Base-by-base conservation (phyloP, 768 basidiomycete genomes). In the Amanita rubescens region DNA sequence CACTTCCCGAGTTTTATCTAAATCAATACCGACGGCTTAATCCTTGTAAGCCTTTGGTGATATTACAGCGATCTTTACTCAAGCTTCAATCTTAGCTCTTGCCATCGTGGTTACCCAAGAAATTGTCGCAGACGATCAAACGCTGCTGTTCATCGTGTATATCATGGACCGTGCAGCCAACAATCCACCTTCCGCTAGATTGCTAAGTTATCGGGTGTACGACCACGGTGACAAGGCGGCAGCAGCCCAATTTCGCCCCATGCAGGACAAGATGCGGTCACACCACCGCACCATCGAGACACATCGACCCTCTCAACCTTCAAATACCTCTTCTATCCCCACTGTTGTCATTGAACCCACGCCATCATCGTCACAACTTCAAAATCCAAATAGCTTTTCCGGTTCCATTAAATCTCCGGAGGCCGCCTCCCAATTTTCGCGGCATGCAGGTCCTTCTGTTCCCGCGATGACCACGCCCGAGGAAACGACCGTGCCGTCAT, bases 11-110 rank as follows among this genome's bases (percentile, higher is more conserved):
- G 55, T 87, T 86, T 17, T 66, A 73, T 14, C 70, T 90, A 46
- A 80, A 65, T 61, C 73, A 80, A 55, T 86, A 85, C 66, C 77
- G 84, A 55, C 86, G 85, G 87, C 71, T 85, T 57, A 82, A 85
- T 63, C 66, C 76, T 57, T 69, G 86, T 88, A 63, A 66, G 85
- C 76, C 33, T 14, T 25, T 11, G 35, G 33, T 5, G 38, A 20
- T 34, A 49, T 50, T 42, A 55, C n/a, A 33, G 10, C 11, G 12
- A 34, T 11, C 14, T 39, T 15, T 27, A 12, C 25, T 50, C 2
- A 50, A 8, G 2, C 6, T n/a, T n/a, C 1, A 3, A 3, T 15
- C 25, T 10, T 15, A 82, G 80, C 70, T 59, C 64, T 74, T 56
- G 71, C 76, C 51, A 78, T 76, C 15, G 75, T 66, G 39, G 74